Conservation (phyloP, 306 rosid genomes). For the Lathyrus sativus region DNA sequence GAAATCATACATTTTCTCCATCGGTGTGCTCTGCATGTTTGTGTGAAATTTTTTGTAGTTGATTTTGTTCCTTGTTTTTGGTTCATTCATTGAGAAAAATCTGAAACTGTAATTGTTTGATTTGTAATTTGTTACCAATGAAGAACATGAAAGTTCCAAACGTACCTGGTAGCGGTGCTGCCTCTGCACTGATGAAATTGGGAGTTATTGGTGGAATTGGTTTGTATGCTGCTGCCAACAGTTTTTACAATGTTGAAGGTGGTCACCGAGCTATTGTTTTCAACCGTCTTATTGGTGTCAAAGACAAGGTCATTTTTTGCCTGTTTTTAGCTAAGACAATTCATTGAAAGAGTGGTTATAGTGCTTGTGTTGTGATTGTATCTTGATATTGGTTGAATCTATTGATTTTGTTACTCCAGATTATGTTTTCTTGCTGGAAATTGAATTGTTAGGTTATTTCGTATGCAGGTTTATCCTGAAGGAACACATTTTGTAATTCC, state of each 20-base stretch:
- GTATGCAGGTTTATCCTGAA: slow-evolving; percentile 87
- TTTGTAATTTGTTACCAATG: not conserved
- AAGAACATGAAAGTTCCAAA: slow-evolving; percentile 49
- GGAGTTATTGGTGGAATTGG: slow-evolving; percentile 68
- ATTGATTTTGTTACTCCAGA: not conserved
- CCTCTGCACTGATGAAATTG: slow-evolving; percentile 54
- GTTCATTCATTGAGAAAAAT: not conserved
- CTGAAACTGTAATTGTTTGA: not conserved
- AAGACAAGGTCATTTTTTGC: slow-evolving; percentile 65
- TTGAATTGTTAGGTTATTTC: slow-evolving; percentile 1
- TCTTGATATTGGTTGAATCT: not conserved
- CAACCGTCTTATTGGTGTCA: slow-evolving; percentile 72
- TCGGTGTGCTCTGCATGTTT: too few species aligned
- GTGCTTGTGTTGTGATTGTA: not conserved
- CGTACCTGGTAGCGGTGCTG: slow-evolving; percentile 51
- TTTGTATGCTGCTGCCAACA: slow-evolving; percentile 58
- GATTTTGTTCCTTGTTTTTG: not conserved
- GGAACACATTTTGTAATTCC: slow-evolving; percentile 82
- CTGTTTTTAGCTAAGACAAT: not conserved
- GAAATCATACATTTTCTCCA: not conserved
- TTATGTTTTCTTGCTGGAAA: not conserved
- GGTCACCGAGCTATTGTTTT: slow-evolving; percentile 85
- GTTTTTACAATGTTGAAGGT: slow-evolving; percentile 94
- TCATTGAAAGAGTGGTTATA: not conserved
- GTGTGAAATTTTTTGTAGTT: not conserved